These are phyloP conservation scores for Penicillium sp. DNA, from an alignment of 2,329 filamentous ascomycete species.

Conservation along the genomic window DNA sequence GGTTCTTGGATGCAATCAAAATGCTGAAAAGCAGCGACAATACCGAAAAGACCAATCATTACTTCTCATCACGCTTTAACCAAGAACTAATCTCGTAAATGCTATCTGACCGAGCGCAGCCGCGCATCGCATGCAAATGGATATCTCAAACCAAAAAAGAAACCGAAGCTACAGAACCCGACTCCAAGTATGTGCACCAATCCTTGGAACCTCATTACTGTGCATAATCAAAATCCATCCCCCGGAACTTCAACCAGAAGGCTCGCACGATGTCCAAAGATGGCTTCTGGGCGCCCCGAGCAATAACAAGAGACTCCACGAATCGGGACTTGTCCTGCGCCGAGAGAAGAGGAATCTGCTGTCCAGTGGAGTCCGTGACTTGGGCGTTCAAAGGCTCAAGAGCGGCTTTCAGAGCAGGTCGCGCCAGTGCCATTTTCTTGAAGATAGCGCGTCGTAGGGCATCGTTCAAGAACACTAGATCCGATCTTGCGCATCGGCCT, in stretches of 20 bases:
- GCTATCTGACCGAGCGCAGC: slow-evolving; percentile 1
- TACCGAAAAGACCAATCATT: neutral
- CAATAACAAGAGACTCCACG: slow-evolving; percentile 39
- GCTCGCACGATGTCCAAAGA: slow-evolving; percentile 42
- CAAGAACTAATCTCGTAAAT: neutral
- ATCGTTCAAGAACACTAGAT: slow-evolving; percentile 45
- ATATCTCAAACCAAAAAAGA: slow-evolving; percentile 10
- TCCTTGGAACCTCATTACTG: slow-evolving; percentile 19
- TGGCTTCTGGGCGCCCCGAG: slow-evolving; percentile 39
- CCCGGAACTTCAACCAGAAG: slow-evolving; percentile 49
- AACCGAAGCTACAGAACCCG: slow-evolving; percentile 11
- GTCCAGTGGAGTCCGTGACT: slow-evolving; percentile 19
- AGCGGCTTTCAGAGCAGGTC: slow-evolving; percentile 38
- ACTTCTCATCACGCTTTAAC: neutral
- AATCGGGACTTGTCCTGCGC: slow-evolving; percentile 44
- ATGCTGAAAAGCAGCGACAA: too few species aligned
- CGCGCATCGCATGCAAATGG: slow-evolving; percentile 11
- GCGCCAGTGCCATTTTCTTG: slow-evolving; percentile 43
- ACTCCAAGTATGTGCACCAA: slow-evolving; percentile 12
- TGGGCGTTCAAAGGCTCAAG: slow-evolving; percentile 33
- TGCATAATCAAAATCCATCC: slow-evolving; percentile 43
- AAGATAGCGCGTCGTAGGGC: slow-evolving; percentile 44
- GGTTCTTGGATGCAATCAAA: too few species aligned
- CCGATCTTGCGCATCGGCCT: slow-evolving; percentile 48
- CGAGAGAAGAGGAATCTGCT: slow-evolving; percentile 26